A percentile compares a stretch with the other conserved stretches of the same genome.
phyloP scores from a whole-genome alignment of 2,329 filamentous ascomycete species.

The Microdochium nivale region DNA sequence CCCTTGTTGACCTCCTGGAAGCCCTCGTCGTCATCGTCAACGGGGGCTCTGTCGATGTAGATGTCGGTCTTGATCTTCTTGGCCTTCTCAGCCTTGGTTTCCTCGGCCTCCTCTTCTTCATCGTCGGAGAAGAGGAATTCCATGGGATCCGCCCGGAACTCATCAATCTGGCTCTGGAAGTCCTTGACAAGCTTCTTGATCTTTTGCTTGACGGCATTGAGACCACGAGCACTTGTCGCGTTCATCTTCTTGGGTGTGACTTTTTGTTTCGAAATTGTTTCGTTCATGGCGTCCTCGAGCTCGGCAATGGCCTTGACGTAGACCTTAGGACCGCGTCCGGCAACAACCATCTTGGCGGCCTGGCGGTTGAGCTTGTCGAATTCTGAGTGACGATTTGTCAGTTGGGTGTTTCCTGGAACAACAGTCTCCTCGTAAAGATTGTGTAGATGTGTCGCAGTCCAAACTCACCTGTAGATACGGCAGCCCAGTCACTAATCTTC shows the following conservation, averaged over 20 bases:
- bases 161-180: conserved; percentile 77
- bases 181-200: conserved; percentile 99
- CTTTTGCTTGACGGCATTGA: conserved; percentile 96
- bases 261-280: conserved; percentile 92
- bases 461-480: conserved; percentile 76
- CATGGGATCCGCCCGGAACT: conserved; percentile 62
- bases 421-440: no score
- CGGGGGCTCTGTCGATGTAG: conserved; percentile 33
- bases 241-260: conserved; percentile 98
- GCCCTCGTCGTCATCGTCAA: conserved; percentile 66
- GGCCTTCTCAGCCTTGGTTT: conserved; percentile 34
- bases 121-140: conserved; percentile 48
- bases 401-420: no score
- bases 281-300: conserved; percentile 88
- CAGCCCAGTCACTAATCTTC: conserved; percentile 96
- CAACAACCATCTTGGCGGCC: conserved; percentile 67
- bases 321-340: conserved; percentile 74
- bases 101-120: conserved; percentile 52
- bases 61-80: conserved; percentile 44
- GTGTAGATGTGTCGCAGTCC: no score
- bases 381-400: conserved; percentile 45
- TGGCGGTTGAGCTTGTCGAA: conserved; percentile 92
- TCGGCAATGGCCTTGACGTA: conserved; percentile 93
- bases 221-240: conserved; percentile 82
- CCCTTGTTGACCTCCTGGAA: conserved; percentile 85